Evolutionary conservation across 1,284 basidiomycete genomes (phyloP).

Genomic region (Spongispora temasekensis): DNA sequence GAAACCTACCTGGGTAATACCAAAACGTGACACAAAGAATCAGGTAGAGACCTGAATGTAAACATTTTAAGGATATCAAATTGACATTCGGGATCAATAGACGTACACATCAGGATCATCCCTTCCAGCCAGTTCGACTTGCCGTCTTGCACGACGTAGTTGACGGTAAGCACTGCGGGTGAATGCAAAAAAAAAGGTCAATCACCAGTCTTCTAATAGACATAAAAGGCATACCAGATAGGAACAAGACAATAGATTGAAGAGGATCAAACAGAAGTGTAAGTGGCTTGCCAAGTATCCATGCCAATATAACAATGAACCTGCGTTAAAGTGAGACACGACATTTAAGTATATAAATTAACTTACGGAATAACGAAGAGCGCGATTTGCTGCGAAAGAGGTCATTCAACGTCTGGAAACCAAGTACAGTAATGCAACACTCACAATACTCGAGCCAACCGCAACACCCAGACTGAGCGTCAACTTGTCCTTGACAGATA

Average conservation of each 20-base stretch:
- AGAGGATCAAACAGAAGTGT: slow-evolving; percentile 82
- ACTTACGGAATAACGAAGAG: slow-evolving; percentile 82
- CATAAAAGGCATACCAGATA: slow-evolving; percentile 39
- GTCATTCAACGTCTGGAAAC: slow-evolving; percentile 6
- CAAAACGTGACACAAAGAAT: slow-evolving; percentile 41
- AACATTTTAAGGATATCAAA: not conserved
- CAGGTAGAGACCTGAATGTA: slow-evolving; percentile 41
- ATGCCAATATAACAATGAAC: slow-evolving; percentile 64
- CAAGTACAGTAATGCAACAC: slow-evolving; percentile 28
- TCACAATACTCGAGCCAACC: slow-evolving; percentile 85
- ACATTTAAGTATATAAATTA: too few relatives aligned
- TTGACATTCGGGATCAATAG: not conserved
- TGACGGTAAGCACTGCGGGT: slow-evolving; percentile 64
- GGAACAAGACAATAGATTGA: slow-evolving; percentile 65
- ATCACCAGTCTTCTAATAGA: not conserved
- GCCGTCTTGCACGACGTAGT: slow-evolving; percentile 79
- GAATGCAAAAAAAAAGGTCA: not conserved
- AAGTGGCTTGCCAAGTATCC: slow-evolving; percentile 70
- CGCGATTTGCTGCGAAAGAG: slow-evolving; percentile 74
- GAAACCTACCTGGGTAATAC: slow-evolving; percentile 50
- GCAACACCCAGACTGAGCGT: slow-evolving; percentile 80
- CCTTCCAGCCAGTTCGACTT: slow-evolving; percentile 84
- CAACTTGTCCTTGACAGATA: slow-evolving; percentile 78
- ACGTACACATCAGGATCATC: slow-evolving; percentile 66
- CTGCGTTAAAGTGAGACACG: slow-evolving; percentile 47